A percentile compares a stretch with the other conserved stretches of the same genome.
These are phyloP conservation scores for Fusarium hostae DNA, from an alignment of 2,329 filamentous ascomycete species.

Conservation along the genomic window DNA sequence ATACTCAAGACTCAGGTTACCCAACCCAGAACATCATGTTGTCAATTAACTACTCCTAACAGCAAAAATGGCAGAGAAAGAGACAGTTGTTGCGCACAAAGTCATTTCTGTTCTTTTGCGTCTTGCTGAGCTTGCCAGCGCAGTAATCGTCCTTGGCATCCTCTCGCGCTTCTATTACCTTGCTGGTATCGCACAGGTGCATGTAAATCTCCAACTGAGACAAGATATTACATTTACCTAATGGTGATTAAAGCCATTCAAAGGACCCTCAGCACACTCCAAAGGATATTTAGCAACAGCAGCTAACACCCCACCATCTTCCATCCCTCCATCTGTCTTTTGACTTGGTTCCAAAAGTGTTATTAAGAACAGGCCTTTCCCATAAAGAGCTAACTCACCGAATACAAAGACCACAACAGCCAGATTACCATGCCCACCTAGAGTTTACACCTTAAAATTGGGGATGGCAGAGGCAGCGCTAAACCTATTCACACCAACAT, in stretches of 20 bases:
- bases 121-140: too few relatives aligned
- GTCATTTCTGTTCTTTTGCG: too few relatives aligned
- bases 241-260: background rate
- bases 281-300: background rate
- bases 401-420: conserved; percentile 23
- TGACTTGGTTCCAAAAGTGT: background rate
- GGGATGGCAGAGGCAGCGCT: background rate
- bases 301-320: background rate
- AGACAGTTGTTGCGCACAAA: too few relatives aligned
- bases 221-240: background rate
- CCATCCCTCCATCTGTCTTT: background rate
- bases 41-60: too few relatives aligned
- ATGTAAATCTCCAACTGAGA: background rate
- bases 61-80: too few relatives aligned
- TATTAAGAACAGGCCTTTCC: background rate
- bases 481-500: conserved; percentile 11
- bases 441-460: background rate
- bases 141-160: too few relatives aligned
- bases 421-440: conserved; percentile 9
- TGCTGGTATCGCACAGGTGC: too few relatives aligned
- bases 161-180: too few relatives aligned
- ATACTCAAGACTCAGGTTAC: too few relatives aligned
- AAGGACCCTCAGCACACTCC: background rate
- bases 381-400: background rate
- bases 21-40: too few relatives aligned